Base-by-base conservation (phyloP, 805 yeast species). In the Zygosaccharomyces siamensis region DNA sequence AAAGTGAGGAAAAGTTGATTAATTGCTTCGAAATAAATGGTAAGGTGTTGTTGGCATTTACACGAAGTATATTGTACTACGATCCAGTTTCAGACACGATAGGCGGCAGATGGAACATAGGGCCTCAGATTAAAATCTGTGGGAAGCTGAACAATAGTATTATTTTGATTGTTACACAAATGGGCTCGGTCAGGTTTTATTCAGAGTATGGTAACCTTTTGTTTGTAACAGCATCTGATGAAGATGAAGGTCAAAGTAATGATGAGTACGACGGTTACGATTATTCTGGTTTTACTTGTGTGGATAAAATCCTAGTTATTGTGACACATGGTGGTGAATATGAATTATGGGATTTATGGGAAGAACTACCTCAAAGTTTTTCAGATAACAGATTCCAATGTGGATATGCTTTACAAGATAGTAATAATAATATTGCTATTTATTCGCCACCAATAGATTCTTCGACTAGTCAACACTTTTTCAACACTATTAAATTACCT, bases 271-370 rank as follows among this genome's bases (percentile, higher is more conserved):
- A 32, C 5, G 14, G 31, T 5, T 52, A 51, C 16, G 45, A 52
- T 11, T 55, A 55, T 33, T 48, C 66, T 1, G 54, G 52, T 43
- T 57, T 60, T 49, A 42, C 46, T 10, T 51, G 35, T 30, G 38
- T 43, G 24, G 52, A 51, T 44, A 48, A 44, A 45, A 31, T 54
- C 1, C 52, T 50, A 23, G 36, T 64, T 4, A 36, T 58, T 2
- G 51, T 52, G 3, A 47, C 62, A 3, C 49, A 44, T 11, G 43
- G 53, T 3, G 70, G 69, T 4, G 43, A 52, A 5, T 59, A 60
- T 27, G 60, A 60, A 41, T 14, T 55, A 2, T 62, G 68, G 64
- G 48, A 56, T 26, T 45, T 62, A 23, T 66, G 67, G 66, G 58
- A 58, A 51, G 61, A 61, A 48, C 32, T 47, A 12, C 38, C 40